These are phyloP conservation scores for Soucietia sequanensis DNA, from an alignment of 805 yeast species.

Conservation along the genomic window DNA sequence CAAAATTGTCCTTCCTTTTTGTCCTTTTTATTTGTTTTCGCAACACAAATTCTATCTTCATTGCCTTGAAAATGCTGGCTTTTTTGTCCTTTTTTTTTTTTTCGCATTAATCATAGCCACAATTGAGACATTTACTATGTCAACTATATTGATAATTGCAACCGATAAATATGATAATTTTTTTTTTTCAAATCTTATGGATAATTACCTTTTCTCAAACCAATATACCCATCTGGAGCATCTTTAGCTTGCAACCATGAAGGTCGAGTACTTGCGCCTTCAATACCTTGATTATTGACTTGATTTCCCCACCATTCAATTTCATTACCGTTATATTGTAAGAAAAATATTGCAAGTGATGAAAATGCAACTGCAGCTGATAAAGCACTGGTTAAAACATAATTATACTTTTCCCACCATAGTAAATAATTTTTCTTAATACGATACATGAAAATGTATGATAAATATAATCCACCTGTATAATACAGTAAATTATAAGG, in stretches of 20 bases:
- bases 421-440: constrained; percentile 30
- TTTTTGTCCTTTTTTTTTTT: no score
- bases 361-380: constrained; percentile 64
- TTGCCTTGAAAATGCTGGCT: no score
- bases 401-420: constrained; percentile 71
- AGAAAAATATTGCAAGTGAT: constrained; percentile 58
- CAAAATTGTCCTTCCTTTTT: no score
- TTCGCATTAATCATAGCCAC: no score
- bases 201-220: constrained; percentile 25
- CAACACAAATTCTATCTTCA: no score
- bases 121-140: no score
- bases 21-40: no score
- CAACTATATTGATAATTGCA: no score
- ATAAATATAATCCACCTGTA: constrained; percentile 63
- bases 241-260: constrained; percentile 28
- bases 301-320: constrained; percentile 68
- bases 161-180: no score
- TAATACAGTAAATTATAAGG: constrained; percentile 52
- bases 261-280: constrained; percentile 23
- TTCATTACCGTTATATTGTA: constrained; percentile 41
- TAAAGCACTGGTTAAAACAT: constrained; percentile 56
- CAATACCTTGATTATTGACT: constrained; percentile 32
- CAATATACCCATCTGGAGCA: constrained; percentile 34
- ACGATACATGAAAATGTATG: constrained; percentile 56
- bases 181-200: no score